Conservation (phyloP, 345 rosid species). For the Camelina sativa region DNA sequence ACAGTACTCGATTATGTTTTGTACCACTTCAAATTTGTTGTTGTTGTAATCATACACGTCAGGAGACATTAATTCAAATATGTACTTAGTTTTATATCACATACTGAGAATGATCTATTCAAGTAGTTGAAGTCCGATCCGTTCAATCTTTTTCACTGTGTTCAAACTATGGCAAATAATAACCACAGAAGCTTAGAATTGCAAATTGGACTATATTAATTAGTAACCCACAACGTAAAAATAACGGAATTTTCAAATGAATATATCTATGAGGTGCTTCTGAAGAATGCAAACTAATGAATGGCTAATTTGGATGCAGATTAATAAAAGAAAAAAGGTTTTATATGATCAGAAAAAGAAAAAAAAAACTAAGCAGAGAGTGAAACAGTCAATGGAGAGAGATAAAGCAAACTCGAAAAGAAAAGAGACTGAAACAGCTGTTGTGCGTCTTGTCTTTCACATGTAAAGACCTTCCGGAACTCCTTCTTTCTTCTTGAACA, state of each 20-base stretch:
- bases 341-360: neutral
- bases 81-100: too few species aligned
- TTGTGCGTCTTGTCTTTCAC: constrained; percentile 36
- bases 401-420: constrained; percentile 15
- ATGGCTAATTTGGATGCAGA: neutral
- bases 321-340: neutral
- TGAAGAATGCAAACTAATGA: constrained; percentile 1
- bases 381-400: neutral
- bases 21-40: too few species aligned
- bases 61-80: too few species aligned
- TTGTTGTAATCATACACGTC: too few species aligned
- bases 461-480: constrained; percentile 98
- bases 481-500: constrained; percentile 99
- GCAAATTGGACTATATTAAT: neutral
- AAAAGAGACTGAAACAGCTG: neutral
- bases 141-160: too few species aligned
- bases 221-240: neutral
- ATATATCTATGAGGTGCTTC: neutral
- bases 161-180: too few species aligned
- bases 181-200: too few species aligned
- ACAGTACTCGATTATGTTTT: too few species aligned
- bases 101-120: too few species aligned
- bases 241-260: neutral
- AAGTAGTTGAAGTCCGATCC: too few species aligned
- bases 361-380: neutral